Conservation (phyloP, 179 eudicot genomes). For the Sideroxylon spinosum region DNA sequence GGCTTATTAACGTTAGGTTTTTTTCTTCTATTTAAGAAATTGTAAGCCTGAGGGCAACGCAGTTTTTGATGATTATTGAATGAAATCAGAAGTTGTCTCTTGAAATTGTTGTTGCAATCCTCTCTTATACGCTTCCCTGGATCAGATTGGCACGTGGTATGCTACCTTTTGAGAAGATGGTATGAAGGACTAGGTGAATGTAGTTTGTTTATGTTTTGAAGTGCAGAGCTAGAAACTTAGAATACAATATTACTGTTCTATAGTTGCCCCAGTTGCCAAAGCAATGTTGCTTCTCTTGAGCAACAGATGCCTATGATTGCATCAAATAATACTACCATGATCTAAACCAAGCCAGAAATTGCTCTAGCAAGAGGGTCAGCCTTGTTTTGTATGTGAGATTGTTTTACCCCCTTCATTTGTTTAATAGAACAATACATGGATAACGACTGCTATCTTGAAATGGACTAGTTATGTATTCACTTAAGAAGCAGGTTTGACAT, state of each 20-base stretch:
- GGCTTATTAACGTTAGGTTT: too few relatives aligned
- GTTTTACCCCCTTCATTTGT: not conserved
- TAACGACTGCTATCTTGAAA: not conserved
- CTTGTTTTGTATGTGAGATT: not conserved
- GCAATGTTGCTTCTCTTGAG: not conserved
- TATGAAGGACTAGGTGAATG: not conserved
- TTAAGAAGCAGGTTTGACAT: not conserved
- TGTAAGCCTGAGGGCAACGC: too few relatives aligned
- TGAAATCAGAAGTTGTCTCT: too few relatives aligned
- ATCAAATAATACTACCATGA: not conserved
- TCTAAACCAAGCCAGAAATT: not conserved
- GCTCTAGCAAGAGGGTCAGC: slow-evolving; percentile 1
- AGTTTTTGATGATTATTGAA: too few relatives aligned
- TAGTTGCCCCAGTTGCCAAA: not conserved
- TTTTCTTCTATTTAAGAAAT: too few relatives aligned
- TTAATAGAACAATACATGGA: not conserved
- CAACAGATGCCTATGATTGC: not conserved
- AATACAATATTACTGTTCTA: not conserved
- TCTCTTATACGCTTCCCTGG: too few relatives aligned
- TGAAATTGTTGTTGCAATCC: too few relatives aligned
- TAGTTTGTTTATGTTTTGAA: not conserved
- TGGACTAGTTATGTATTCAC: not conserved
- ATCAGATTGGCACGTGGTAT: not conserved
- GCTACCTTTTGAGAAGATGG: not conserved
- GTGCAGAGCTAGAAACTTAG: not conserved